Evolutionary conservation across 202 grass and related monocot genomes (phyloP), one percentile per base, ranked within the genome.

Genomic region (Saccharum hybrid): DNA sequence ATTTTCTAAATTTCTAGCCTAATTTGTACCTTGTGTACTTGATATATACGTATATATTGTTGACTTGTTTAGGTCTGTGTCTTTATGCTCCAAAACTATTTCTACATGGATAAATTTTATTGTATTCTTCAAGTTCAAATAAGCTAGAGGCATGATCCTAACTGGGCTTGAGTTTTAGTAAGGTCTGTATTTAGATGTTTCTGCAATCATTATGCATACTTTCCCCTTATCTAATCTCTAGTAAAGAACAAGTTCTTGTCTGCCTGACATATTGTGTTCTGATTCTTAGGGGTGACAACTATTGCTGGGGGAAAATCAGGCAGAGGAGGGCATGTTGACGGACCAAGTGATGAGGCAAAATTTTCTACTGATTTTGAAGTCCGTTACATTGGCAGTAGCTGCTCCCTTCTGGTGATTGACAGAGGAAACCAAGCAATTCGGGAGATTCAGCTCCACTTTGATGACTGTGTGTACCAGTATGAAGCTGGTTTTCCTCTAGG

Each of bases 331-430:
- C 94, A 94, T 72, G 76, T 94, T 16, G 94, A 97, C 78, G 92
- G 92, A 68, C 92, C 90, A 23, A 96, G 96, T 60, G 91, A 92
- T 18, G 91, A 96, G 38, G 96, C 93, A 54, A 98, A 98, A 88
- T 93, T 98, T 68, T 98, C 96, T 66, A 96, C 90, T 70, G 96
- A 98, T 90, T 92, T 98, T 88, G 93, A 98, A 87, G 88, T 98
- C 33, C 91, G 92, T 63, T 98, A 98, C 75, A 82, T 96, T 82
- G 86, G 85, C 83, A 88, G 93, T 86, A 98, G 93, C 76, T 98
- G 96, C 72, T 98, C 96, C 49, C 93, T 98, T 88, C 77, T 98
- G 79, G 91, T 98, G 76, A 91, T 98, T 76, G 96, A 98, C 81
- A 85, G 93, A 82, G 96, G 91, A 89, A 98, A 96, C 67, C 84